Base-by-base conservation (phyloP, 345 rosid genomes). In the Eucalyptus camaldulensis region DNA sequence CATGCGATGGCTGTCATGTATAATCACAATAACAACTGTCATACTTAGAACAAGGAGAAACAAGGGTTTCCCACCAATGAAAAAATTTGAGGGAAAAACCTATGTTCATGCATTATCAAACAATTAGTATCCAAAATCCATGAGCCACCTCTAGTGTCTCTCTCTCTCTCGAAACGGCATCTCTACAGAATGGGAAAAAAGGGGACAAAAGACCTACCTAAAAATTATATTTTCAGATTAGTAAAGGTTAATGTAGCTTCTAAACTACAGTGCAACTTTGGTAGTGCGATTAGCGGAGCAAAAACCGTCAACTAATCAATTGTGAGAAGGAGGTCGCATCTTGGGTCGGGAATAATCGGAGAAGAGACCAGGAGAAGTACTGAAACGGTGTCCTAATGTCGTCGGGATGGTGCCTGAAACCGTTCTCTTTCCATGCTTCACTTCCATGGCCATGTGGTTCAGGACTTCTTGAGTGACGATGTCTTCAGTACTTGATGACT, bases 261-360 rank as follows among this genome's bases (percentile, higher is more conserved):
- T 76, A 10, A 37, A 72, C 83, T 72, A 37, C 45, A 10, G 14
- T 72, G 83, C 45, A 72, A 72, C 27, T 72, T 11, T 40, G 47
- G 29, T 11, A 37, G 83, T 21, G 47, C 27, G 47, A 76, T 76
- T 76, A 76, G 56, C 22, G 17, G 87, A 86, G 87, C 56, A 49
- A 88, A 88, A 88, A 62, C 87, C 45, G 49, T 29, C 87, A 40
- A 29, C 37, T 88, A 17, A 89, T 93, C 88, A 91, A 81, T 93
- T 94, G 80, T 94, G 96, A 88, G 94, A 94, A 43, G 96, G 96
- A 80, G 94, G 87, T 12, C 94, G 94, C 53, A 92, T 92, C 90
- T 86, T 91, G 14, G 95, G 96, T 85, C 89, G 92, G 51, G 96
- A 93, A 89, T 95, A 95, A 90, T 95, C 96, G 5, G 94, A 93